phyloP scores from a whole-genome alignment of 306 rosid genomes.

The Quercus ilex region DNA sequence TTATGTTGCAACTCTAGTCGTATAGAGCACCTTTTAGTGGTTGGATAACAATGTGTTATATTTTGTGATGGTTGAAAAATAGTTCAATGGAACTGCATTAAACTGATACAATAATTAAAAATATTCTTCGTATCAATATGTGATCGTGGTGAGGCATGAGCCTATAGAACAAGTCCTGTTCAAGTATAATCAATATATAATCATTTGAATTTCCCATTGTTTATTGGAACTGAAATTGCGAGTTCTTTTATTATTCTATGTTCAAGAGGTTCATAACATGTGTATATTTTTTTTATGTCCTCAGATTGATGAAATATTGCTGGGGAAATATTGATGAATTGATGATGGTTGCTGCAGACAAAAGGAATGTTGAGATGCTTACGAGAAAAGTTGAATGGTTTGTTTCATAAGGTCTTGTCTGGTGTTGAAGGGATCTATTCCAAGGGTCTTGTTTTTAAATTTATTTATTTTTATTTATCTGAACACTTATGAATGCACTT shows the following conservation, averaged over 20 bases:
- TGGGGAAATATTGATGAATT: too few relatives aligned
- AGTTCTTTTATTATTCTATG: neutral
- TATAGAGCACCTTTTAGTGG: too few relatives aligned
- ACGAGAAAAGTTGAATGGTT: constrained; percentile 36
- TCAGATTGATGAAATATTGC: too few relatives aligned
- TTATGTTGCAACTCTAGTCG: too few relatives aligned
- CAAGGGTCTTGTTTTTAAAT: neutral
- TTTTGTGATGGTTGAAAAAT: neutral
- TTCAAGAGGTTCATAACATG: neutral
- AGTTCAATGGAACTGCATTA: neutral
- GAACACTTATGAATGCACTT: neutral
- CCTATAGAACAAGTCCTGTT: too few relatives aligned
- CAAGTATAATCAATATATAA: too few relatives aligned
- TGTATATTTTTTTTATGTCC: neutral
- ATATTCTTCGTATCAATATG: neutral
- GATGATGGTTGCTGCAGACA: constrained; percentile 15
- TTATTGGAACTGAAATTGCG: neutral
- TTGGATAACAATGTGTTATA: neutral
- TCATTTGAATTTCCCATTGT: neutral
- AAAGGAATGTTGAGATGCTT: constrained; percentile 38
- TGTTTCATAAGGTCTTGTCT: constrained; percentile 14
- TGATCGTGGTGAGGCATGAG: neutral
- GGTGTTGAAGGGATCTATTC: too few relatives aligned
- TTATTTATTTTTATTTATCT: neutral
- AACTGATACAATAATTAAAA: neutral